phyloP scores from a whole-genome alignment of 2,329 filamentous ascomycete genomes.

The Zymoseptoria passerinii region DNA sequence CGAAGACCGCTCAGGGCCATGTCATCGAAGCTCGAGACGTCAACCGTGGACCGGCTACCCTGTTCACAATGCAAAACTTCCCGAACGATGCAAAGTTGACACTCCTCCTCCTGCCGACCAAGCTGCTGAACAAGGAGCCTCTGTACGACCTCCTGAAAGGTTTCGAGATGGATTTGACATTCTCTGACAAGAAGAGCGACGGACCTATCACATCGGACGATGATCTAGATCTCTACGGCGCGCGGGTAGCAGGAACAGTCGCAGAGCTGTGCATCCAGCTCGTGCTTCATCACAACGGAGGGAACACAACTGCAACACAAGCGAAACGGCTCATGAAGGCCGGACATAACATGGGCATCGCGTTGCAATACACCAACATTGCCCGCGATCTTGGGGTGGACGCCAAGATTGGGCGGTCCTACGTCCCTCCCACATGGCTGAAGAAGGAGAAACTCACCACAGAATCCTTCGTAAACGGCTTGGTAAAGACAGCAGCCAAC shows the following conservation, averaged over 20 bases:
- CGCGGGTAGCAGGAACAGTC: constrained; percentile 64
- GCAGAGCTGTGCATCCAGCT: constrained; percentile 60
- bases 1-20: constrained; percentile 20
- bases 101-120: constrained; percentile 50
- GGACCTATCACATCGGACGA: constrained; percentile 50
- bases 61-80: constrained; percentile 44
- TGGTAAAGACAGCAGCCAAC: constrained; percentile 9
- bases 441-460: constrained; percentile 48
- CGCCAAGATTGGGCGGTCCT: constrained; percentile 57
- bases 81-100: constrained; percentile 46
- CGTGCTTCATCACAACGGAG: constrained; percentile 51
- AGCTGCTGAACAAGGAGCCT: constrained; percentile 49
- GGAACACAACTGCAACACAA: constrained; percentile 17
- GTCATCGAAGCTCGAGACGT: constrained; percentile 22
- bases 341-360: constrained; percentile 60
- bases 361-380: constrained; percentile 71
- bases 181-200: constrained; percentile 28
- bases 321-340: constrained; percentile 45
- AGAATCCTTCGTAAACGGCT: constrained; percentile 43
- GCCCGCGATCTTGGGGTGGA: constrained; percentile 64
- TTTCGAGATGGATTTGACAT: constrained; percentile 60
- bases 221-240: constrained; percentile 55
- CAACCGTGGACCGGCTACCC: constrained; percentile 24
- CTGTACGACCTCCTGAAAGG: constrained; percentile 58
- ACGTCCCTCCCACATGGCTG: constrained; percentile 59